Evolutionary conservation across 2,329 filamentous ascomycete species (phyloP).

Genomic region (Ophiostoma novo-ulmi): DNA sequence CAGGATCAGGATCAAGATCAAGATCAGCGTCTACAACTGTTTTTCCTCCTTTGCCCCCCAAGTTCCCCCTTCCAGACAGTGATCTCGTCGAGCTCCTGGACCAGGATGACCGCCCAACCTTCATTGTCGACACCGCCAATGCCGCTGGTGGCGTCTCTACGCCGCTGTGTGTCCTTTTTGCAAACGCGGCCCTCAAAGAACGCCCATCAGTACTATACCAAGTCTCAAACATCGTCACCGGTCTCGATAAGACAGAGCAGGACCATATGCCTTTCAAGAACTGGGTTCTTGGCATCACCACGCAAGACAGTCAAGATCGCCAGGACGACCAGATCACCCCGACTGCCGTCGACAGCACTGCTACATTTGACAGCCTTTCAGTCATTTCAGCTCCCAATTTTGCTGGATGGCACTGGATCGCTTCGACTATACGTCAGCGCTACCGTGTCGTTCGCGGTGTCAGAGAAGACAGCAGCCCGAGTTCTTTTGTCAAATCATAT

Average conservation of each 20-base stretch:
- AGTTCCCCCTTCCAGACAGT: constrained; percentile 57
- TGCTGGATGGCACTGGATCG: constrained; percentile 64
- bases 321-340: background rate
- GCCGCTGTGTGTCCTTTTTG: constrained; percentile 59
- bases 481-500: constrained; percentile 2
- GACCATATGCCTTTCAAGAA: constrained; percentile 52
- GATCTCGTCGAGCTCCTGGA: constrained; percentile 69
- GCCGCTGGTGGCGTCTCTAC: constrained; percentile 50
- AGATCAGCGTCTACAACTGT: background rate
- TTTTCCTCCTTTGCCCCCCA: constrained; percentile 38
- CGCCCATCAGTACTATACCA: constrained; percentile 52
- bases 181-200: constrained; percentile 61
- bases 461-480: background rate
- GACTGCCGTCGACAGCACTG: background rate
- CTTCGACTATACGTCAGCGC: constrained; percentile 61
- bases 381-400: constrained; percentile 37
- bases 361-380: background rate
- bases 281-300: constrained; percentile 51
- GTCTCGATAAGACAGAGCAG: background rate
- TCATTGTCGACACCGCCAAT: constrained; percentile 65
- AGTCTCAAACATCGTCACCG: constrained; percentile 33
- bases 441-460: constrained; percentile 63
- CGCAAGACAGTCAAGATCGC: too few species aligned
- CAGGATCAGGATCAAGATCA: background rate
- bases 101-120: constrained; percentile 69